Evolutionary conservation across 2,329 filamentous ascomycete species (phyloP).

Genomic region (Drechslera avenae): DNA sequence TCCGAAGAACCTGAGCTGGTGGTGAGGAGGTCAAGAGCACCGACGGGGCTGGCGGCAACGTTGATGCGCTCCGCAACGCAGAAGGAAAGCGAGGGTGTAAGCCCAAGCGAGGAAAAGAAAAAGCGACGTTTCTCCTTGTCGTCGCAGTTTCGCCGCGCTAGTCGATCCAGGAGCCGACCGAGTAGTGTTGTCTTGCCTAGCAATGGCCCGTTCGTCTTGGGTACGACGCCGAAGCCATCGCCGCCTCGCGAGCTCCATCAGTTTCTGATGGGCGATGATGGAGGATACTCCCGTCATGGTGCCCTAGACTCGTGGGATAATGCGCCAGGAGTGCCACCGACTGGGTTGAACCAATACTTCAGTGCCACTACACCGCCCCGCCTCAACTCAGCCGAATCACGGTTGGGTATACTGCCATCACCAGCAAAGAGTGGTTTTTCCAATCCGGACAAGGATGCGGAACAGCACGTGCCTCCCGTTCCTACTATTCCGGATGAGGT

Average conservation of each 20-base stretch:
- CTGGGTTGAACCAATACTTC: slow-evolving; percentile 17
- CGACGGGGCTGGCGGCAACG: slow-evolving; percentile 16
- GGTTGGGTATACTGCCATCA: slow-evolving; percentile 34
- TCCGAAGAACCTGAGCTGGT: slow-evolving; percentile 40
- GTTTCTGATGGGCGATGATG: slow-evolving; percentile 16
- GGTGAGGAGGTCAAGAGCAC: slow-evolving; percentile 21
- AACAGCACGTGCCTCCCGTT: slow-evolving; percentile 34
- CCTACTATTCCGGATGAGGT: slow-evolving; percentile 34
- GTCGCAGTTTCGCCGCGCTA: slow-evolving; percentile 42
- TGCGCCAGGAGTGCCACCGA: slow-evolving; percentile 16
- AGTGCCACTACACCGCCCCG: slow-evolving; percentile 9
- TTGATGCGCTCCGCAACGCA: slow-evolving; percentile 15
- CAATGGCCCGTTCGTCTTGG: slow-evolving; percentile 10
- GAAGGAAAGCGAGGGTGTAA: slow-evolving; percentile 14
- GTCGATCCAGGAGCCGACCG: slow-evolving; percentile 39
- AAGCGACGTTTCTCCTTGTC: slow-evolving; percentile 41
- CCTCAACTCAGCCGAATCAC: slow-evolving; percentile 7
- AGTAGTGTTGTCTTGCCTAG: slow-evolving; percentile 37
- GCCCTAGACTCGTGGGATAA: slow-evolving; percentile 37
- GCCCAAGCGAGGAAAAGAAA: slow-evolving; percentile 31
- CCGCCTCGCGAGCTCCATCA: slow-evolving; percentile 32
- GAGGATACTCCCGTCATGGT: slow-evolving; percentile 37
- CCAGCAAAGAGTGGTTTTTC: slow-evolving; percentile 40
- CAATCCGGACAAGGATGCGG: slow-evolving; percentile 23
- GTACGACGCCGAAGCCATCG: slow-evolving; percentile 25